phyloP scores from a whole-genome alignment of 352 stramenopile species.

The Thalassiosira allenii region DNA sequence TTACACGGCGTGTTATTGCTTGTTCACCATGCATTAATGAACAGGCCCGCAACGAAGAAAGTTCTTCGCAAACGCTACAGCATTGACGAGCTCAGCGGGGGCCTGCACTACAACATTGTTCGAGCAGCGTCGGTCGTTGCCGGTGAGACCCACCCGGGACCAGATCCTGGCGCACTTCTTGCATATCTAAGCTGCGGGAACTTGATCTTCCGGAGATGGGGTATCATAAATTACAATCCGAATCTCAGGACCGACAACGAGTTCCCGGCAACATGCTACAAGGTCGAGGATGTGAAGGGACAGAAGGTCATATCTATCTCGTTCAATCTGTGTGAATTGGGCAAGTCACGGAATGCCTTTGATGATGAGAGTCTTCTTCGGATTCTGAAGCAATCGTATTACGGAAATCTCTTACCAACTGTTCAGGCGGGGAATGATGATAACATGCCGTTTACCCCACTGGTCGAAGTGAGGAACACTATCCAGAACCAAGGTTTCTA shows the following conservation, averaged over 20 bases:
- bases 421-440: background rate
- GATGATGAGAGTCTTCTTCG: background rate
- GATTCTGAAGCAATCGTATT: background rate
- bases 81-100: background rate
- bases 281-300: background rate
- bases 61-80: conserved; percentile 3
- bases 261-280: background rate
- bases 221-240: background rate
- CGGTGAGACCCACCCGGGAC: conserved; percentile 10
- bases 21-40: conserved; percentile 28
- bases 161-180: conserved; percentile 12
- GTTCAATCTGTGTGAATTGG: conserved; percentile 15
- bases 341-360: background rate
- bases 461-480: conserved; percentile 1
- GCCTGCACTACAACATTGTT: background rate
- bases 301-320: conserved; percentile 10
- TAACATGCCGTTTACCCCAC: conserved; percentile 6
- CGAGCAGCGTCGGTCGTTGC: conserved; percentile 8
- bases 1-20: conserved; percentile 16
- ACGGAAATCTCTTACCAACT: conserved; percentile 4
- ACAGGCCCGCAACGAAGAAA: conserved; percentile 15
- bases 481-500: background rate
- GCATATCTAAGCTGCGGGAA: conserved; percentile 3
- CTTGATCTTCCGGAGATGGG: background rate
- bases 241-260: background rate